These are phyloP conservation scores for Blastobotrys elegans DNA, from an alignment of 1,139 yeast genomes.

Conservation along the genomic window DNA sequence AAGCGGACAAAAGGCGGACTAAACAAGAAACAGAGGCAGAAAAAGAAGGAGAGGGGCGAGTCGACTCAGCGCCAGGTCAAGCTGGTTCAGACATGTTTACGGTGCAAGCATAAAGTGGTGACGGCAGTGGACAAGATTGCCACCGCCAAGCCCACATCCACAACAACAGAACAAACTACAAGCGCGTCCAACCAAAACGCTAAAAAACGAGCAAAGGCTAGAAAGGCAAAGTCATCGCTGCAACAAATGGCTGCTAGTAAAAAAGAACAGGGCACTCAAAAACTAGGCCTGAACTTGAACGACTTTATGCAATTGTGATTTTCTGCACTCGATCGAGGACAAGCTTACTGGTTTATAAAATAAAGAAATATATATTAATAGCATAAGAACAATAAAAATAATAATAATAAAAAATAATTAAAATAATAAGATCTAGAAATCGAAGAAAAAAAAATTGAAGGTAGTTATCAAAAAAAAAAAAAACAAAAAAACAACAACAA, in stretches of 20 bases:
- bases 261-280: not conserved
- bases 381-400: no score
- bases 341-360: no score
- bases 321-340: no score
- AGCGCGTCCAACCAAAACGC: not conserved
- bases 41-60: not conserved
- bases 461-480: no score
- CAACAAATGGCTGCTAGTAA: slow-evolving; percentile 11
- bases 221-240: slow-evolving; percentile 10
- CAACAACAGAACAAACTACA: no score
- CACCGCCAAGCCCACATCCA: not conserved
- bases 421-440: no score
- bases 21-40: slow-evolving; percentile 5
- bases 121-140: not conserved
- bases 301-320: no score
- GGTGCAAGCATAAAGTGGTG: not conserved
- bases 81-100: slow-evolving; percentile 1
- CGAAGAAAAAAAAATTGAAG: no score
- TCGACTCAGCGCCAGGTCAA: not conserved
- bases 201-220: slow-evolving; percentile 8
- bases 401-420: no score
- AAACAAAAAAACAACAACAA: no score
- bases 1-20: slow-evolving; percentile 10
- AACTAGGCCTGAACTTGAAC: no score
- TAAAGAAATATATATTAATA: no score